Base-by-base conservation (phyloP, 2,329 filamentous ascomycete species). In the Hymenotorrendiella dingleyae region DNA sequence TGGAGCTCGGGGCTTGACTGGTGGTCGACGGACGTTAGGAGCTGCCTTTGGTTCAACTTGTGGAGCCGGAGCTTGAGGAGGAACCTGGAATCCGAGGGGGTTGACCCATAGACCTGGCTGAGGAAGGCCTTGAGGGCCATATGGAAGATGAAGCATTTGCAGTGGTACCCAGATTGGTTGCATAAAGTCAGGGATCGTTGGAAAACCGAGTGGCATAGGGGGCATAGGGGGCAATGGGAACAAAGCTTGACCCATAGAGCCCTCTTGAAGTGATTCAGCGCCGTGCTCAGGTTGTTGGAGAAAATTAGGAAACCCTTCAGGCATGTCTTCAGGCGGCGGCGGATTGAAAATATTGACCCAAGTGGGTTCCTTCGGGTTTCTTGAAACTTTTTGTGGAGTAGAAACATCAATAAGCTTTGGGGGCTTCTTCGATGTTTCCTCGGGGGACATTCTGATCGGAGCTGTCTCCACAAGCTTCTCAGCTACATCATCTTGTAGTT, bases 331-430 rank as follows among this genome's bases (percentile, higher is more conserved):
- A 16, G 34, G 17, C n/a, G 29, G 17, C 8, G 44, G 40, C 26
- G 44, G 44, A 21, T 42, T 43, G 40, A 42, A 46, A 28, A 43
- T 42, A 23, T 46, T 43, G 17, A 46, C 26, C 44, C 44, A 46
- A 20, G 44, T 40, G 17, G 44, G 44, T 11, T 46, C 44, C 19
- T 36, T 42, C 9, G 35, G 28, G 22, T 39, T 24, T 24, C 22
- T 30, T n/a, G 9, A 17, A 9, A 17, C n/a, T 19, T 38, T 38
- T 11, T 20, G 24, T 17, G 39, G 29, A 7, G 39, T 42, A 20
- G 32, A 35, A 11, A 24, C 22, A 34, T 21, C 29, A 20, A 35
- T 28, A 14, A 22, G 39, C 27, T 6, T 24, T 32, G 14, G 17
- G 19, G 33, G 35, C 12, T n/a, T 38, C 10, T 29, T 33, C n/a